Evolutionary conservation across 768 basidiomycete genomes (phyloP), one percentile per base, ranked within the genome.

Genomic region (Coprinellus micaceus): DNA sequence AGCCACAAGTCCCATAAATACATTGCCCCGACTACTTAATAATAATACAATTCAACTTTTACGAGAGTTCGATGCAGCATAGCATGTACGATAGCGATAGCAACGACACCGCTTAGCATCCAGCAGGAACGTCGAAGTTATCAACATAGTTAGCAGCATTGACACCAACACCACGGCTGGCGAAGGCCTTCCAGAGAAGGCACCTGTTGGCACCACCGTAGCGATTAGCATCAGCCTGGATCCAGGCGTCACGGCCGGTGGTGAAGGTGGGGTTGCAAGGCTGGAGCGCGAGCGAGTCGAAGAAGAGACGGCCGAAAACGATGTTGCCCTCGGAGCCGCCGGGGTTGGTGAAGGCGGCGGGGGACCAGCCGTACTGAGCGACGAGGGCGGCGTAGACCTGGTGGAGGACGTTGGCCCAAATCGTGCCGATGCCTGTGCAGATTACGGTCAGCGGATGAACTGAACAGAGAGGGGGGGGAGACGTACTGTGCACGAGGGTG

Each of bases 391-490:
- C 72, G 49, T 73, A 74, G 5, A 79, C 72, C 40, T 75, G 75
- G 60, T 74, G 74, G 0, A 78, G 68, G 53, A 76, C 74, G 63
- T 75, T 78, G 0, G 78, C 76, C 76, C 77, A 79, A 22, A 86
- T 77, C 64, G 85, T 83, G 43, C 85, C 85, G 54, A 85, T 83
- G 44, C 63, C 75, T 75, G 53, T 11, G 33, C 25, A n/a, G 11
- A 17, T 17, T 0, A 26, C 49, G 53, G 55, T 25, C 25, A 58
- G n/a, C n/a, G 25, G n/a, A 22, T 11, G 19, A 6, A 25, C 24
- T 15, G 2, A 13, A 19, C 33, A 29, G 19, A 7, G 41, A 49
- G 17, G 21, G 1, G 17, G 22, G 9, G 40, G n/a, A 29, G 19
- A 62, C 71, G 60, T 73, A 77, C 76, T 64, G 63, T 82, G 81